phyloP scores from a whole-genome alignment of 1,284 basidiomycete genomes.

The Melampsora americana region DNA sequence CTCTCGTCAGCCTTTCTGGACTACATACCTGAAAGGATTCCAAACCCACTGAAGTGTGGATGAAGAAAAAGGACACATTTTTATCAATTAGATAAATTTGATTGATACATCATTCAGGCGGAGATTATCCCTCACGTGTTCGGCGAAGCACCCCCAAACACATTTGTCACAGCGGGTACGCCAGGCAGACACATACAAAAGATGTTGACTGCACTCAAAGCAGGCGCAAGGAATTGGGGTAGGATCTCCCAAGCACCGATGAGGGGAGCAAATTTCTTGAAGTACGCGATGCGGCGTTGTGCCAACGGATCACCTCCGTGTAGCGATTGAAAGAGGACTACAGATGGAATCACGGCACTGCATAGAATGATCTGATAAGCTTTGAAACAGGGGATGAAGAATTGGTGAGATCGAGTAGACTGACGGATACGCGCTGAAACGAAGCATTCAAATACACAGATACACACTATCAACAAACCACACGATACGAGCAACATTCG shows the following conservation, averaged over 20 bases:
- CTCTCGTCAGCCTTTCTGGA: too few species aligned
- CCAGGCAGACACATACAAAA: slow-evolving; percentile 42
- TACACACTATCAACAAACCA: neutral
- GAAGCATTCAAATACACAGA: neutral
- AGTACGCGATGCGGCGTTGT: slow-evolving; percentile 30
- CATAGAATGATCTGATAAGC: neutral
- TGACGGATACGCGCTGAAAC: neutral
- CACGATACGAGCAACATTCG: neutral
- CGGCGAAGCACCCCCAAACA: slow-evolving; percentile 43
- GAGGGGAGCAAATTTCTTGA: slow-evolving; percentile 35
- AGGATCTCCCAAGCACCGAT: slow-evolving; percentile 43
- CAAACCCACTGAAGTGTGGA: slow-evolving; percentile 28
- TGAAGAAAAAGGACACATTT: neutral
- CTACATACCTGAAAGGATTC: slow-evolving; percentile 37
- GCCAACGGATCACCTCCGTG: slow-evolving; percentile 40
- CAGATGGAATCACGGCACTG: slow-evolving; percentile 43
- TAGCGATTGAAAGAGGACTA: slow-evolving; percentile 43
- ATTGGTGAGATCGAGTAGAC: neutral
- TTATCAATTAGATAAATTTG: too few species aligned
- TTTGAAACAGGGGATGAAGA: neutral
- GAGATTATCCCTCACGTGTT: slow-evolving; percentile 32
- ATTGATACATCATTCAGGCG: too few species aligned
- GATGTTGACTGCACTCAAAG: slow-evolving; percentile 41
- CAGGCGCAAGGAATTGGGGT: slow-evolving; percentile 42
- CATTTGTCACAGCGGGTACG: slow-evolving; percentile 22